A percentile compares a stretch with the other conserved stretches of the same genome.
Conservation (phyloP, 371 early-diverging fungal species). For the Coemansia sp. region DNA sequence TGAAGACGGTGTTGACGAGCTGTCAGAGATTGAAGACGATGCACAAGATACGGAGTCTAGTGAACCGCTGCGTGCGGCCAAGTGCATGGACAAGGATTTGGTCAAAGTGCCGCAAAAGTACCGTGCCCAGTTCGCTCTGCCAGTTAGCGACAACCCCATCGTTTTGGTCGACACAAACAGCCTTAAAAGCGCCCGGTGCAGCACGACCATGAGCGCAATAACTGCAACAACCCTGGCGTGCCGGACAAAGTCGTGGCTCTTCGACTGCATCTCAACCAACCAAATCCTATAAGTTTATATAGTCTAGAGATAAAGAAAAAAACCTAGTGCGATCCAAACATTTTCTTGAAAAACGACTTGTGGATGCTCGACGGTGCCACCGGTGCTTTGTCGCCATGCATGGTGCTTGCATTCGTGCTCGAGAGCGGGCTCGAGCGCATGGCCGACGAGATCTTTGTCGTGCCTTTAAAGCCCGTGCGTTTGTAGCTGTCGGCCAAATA, state of each 20-base stretch:
- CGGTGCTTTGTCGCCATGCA: not conserved
- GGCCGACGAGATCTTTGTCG: constrained; percentile 17
- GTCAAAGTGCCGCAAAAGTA: constrained; percentile 15
- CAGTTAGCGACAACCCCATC: not conserved
- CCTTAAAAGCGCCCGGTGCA: constrained; percentile 8
- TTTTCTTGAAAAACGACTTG: constrained; percentile 49
- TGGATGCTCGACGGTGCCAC: constrained; percentile 10
- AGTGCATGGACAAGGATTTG: not conserved
- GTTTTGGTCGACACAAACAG: constrained; percentile 21
- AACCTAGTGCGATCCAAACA: constrained; percentile 50
- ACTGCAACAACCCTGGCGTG: constrained; percentile 9
- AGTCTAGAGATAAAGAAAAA: not conserved
- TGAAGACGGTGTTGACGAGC: not conserved
- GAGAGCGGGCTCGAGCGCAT: constrained; percentile 34
- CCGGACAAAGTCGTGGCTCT: constrained; percentile 40
- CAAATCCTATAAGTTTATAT: not conserved
- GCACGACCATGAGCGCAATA: constrained; percentile 1
- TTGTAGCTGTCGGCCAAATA: constrained; percentile 71
- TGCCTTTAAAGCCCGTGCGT: constrained; percentile 48
- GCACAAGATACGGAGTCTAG: not conserved
- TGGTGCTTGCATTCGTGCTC: not conserved
- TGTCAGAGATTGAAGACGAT: not conserved
- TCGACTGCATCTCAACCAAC: constrained; percentile 44
- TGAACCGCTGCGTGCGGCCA: not conserved
- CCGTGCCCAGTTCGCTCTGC: constrained; percentile 21